Evolutionary conservation across 1,139 yeast genomes (phyloP).

Genomic region (Pichia sp.): DNA sequence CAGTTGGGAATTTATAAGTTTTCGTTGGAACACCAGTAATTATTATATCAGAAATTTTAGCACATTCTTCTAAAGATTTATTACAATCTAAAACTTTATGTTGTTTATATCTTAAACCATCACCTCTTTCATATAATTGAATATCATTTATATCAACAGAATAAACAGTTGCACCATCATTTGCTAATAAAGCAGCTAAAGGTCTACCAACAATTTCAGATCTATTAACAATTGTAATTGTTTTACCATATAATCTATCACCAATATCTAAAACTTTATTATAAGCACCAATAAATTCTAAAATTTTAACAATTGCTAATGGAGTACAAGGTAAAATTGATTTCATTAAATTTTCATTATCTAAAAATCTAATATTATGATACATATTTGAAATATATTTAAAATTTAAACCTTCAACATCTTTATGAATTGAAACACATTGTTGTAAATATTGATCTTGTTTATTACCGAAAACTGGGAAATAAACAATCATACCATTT

Average conservation of each 20-base stretch:
- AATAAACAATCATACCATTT: constrained; percentile 95
- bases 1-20: constrained; percentile 77
- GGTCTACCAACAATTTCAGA: constrained; percentile 98
- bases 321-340: constrained; percentile 96
- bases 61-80: constrained; percentile 53
- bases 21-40: constrained; percentile 93
- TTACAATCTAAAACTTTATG: constrained; percentile 72
- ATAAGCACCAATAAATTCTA: constrained; percentile 86
- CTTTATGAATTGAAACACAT: constrained; percentile 78
- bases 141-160: constrained; percentile 84
- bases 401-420: constrained; percentile 92
- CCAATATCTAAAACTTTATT: constrained; percentile 79
- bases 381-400: constrained; percentile 89
- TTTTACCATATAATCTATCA: constrained; percentile 87
- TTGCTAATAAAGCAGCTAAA: constrained; percentile 88
- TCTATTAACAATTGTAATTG: constrained; percentile 82
- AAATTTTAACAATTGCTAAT: constrained; percentile 84
- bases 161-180: constrained; percentile 95
- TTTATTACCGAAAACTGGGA: constrained; percentile 92
- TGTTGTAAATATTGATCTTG: constrained; percentile 96
- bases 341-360: constrained; percentile 56
- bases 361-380: constrained; percentile 83
- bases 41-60: constrained; percentile 77
- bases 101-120: constrained; percentile 72
- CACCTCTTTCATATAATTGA: constrained; percentile 91